These are phyloP conservation scores for Mucor circinelloides DNA, from an alignment of 371 early-diverging fungal species.

Conservation along the genomic window DNA sequence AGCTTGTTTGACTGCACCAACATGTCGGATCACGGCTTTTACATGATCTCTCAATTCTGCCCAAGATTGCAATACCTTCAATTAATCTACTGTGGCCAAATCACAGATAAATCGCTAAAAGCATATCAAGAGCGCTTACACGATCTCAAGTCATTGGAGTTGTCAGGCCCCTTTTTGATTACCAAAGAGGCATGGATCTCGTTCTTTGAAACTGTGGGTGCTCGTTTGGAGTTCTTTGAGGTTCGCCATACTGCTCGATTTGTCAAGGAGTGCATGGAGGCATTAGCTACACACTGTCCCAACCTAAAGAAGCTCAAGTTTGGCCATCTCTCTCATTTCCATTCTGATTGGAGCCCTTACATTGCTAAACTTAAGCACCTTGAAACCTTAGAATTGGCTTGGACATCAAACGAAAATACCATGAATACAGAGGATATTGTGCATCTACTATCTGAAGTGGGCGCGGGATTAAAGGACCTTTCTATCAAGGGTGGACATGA, in stretches of 20 bases:
- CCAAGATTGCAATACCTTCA: conserved; percentile 60
- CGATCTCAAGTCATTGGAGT: conserved; percentile 55
- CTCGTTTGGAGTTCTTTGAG: conserved; percentile 56
- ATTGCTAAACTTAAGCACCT: conserved; percentile 44
- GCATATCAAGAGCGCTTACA: conserved; percentile 51
- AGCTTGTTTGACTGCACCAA: conserved; percentile 82
- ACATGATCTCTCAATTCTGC: conserved; percentile 67
- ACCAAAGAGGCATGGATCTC: conserved; percentile 59
- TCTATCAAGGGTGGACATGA: conserved; percentile 57
- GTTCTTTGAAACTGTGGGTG: conserved; percentile 59
- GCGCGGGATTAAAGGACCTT: conserved; percentile 50
- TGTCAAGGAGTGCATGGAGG: conserved; percentile 45
- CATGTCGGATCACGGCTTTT: conserved; percentile 58
- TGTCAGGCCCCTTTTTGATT: conserved; percentile 79
- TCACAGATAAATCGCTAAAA: conserved; percentile 59
- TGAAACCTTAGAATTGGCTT: conserved; percentile 48
- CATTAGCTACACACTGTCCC: conserved; percentile 58
- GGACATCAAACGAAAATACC: conserved; percentile 35
- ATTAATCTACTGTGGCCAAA: conserved; percentile 79
- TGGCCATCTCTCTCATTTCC: conserved; percentile 52
- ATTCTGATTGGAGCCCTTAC: conserved; percentile 50
- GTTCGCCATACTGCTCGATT: conserved; percentile 70
- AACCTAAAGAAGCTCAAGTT: conserved; percentile 62
- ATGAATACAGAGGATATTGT: conserved; percentile 15
- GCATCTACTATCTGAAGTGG: conserved; percentile 8